These are phyloP conservation scores for Agmasoma carcini DNA, from an alignment of 371 early-diverging fungal genomes.

Conservation along the genomic window DNA sequence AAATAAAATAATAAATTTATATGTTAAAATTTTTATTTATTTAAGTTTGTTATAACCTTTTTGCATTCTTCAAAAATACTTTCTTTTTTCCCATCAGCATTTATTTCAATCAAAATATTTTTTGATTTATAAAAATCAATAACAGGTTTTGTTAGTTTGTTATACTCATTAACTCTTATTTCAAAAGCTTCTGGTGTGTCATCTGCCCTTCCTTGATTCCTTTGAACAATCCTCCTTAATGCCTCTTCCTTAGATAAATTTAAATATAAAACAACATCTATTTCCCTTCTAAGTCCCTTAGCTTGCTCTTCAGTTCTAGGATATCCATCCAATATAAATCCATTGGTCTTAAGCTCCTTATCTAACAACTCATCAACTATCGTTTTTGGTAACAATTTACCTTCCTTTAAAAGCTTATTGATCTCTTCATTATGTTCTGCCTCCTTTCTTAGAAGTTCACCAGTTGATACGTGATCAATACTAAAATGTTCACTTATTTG, in stretches of 20 bases:
- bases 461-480: constrained; percentile 87
- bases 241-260: constrained; percentile 56
- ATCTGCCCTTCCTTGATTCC: constrained; percentile 81
- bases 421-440: constrained; percentile 57
- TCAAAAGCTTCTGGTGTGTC: constrained; percentile 75
- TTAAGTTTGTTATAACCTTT: neutral
- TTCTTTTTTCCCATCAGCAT: constrained; percentile 55
- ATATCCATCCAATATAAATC: constrained; percentile 98
- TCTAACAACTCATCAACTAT: constrained; percentile 85
- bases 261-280: constrained; percentile 55
- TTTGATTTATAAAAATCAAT: constrained; percentile 78
- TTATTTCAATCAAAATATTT: constrained; percentile 72
- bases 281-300: constrained; percentile 61
- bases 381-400: constrained; percentile 86
- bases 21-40: no score
- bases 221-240: constrained; percentile 64
- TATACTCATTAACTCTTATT: constrained; percentile 78
- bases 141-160: constrained; percentile 82
- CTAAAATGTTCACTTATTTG: constrained; percentile 63
- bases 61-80: constrained; percentile 18
- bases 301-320: constrained; percentile 94
- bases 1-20: no score
- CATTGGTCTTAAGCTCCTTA: constrained; percentile 75
- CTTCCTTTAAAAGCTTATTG: constrained; percentile 55
- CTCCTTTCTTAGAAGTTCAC: constrained; percentile 90